Evolutionary conservation across 2,329 filamentous ascomycete species (phyloP), one percentile per base, ranked within the genome.

Genomic region (Arthrobotrys megalospora): DNA sequence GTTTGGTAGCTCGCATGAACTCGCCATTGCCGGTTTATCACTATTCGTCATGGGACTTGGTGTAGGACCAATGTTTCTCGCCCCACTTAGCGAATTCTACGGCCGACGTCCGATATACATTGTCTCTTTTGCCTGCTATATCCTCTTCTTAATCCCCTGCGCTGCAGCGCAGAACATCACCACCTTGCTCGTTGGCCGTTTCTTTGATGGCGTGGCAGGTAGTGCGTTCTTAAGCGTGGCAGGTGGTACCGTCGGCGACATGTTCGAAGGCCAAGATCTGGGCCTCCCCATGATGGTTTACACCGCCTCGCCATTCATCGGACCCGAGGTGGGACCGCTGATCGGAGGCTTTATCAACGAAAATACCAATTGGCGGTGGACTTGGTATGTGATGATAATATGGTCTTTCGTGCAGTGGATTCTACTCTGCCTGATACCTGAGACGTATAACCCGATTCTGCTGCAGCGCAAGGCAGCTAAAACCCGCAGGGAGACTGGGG

Each of bases 231-330:
- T 92, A 75, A 89, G 88, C 73, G 93, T 97, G 1, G 92, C 93
- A 0, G 94, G 93, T 47, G 93, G 93, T 11, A 97, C 93, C 0
- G 92, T 97, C 14, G 92, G 93, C 38, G 94, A 97, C 82, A 85
- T 95, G 80, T 96, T 95, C 82, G 85, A 86, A 10, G 87, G 88
- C 55, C 86, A 91, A 73, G 88, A 93, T 80, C 88, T 97, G 71
- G 90, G 91, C 80, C 88, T 88, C 6, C 93, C 94, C 1, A 97
- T 97, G 94, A 91, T 93, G 85, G 86, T 97, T 14, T 96, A 92
- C 82, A 90, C 91, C 4, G 85, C 90, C 6, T 87, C 86, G 0
- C 91, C 90, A 0, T 92, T 92, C 83, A 85, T 89, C 79, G 87
- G 93, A 81, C 87, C 90, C 0, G 87, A 86, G 7, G 81, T 90